Evolutionary conservation across 2,329 filamentous ascomycete species (phyloP).

Genomic region (Blastomyces silverae): DNA sequence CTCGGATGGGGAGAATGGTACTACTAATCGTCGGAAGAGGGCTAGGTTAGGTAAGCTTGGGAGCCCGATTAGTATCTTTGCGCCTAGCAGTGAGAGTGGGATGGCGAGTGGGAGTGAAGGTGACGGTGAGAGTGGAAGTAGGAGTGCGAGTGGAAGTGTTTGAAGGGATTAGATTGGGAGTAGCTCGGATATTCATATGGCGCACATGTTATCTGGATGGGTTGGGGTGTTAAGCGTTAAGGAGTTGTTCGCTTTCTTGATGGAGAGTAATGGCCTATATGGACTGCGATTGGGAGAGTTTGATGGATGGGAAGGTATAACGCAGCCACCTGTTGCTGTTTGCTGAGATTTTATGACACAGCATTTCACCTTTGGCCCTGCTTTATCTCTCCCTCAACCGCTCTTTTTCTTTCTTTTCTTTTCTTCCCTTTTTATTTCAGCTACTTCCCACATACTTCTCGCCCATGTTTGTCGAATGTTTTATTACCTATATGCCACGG

Average conservation of each 20-base stretch:
- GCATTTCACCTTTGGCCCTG: not conserved
- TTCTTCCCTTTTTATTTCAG: too few species aligned
- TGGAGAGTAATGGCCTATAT: not conserved
- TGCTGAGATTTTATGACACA: too few species aligned
- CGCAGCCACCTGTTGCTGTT: too few species aligned
- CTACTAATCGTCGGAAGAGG: slow-evolving; percentile 3
- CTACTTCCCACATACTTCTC: not conserved
- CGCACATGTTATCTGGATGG: not conserved
- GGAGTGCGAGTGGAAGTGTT: not conserved
- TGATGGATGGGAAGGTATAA: not conserved
- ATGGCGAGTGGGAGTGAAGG: not conserved
- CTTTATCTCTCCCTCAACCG: not conserved
- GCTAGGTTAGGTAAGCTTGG: slow-evolving; percentile 5
- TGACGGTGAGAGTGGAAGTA: not conserved
- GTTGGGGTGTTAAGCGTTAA: not conserved
- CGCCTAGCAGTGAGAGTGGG: slow-evolving; percentile 5
- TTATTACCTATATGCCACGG: not conserved
- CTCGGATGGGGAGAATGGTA: not conserved
- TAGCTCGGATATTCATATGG: not conserved
- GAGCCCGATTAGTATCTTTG: slow-evolving; percentile 12
- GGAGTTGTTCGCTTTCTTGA: not conserved
- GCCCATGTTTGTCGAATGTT: not conserved
- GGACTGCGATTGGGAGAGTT: too few species aligned
- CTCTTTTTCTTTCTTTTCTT: not conserved
- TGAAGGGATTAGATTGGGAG: not conserved